Evolutionary conservation across 345 rosid species (phyloP), one percentile per base, ranked within the genome.

Genomic region (Salix purpurea): DNA sequence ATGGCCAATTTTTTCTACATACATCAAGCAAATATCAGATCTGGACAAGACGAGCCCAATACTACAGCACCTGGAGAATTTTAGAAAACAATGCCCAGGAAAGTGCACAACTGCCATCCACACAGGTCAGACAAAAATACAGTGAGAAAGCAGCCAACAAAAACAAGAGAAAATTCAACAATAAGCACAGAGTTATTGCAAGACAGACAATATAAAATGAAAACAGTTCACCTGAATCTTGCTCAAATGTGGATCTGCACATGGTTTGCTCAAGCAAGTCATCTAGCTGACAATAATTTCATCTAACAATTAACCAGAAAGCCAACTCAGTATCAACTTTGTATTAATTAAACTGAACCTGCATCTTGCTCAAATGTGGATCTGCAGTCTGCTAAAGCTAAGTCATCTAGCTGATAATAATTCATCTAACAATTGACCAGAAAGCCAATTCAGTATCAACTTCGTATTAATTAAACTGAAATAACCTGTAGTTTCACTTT

Each of bases 381-480:
- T 80, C 88, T 83, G 90, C 83, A 73, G 70, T 84, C 87, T 87
- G 89, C 89, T 89, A 84, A 85, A 86, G 87, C 91, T 34, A 92
- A 85, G 81, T 82, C 88, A 83, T 84, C 87, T 81, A 85, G 89
- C 85, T 80, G 90, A 86, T 78, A 85, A 83, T 78, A 80, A 44
- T 87, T 88, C 88, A 88, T 90, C 93, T 86, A 89, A 42, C 86
- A 90, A 84, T 74, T 81, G 88, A 86, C 83, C 89, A 89, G 81
- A 88, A 87, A 85, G 81, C 77, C 44, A 75, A 82, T 85, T 88
- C 77, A 86, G 89, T 70, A 79, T 77, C 79, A 82, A 80, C 69
- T 34, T 76, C 80, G 56, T 72, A 68, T 42, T 65, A 82, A 40
- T 68, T 23, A 65, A 77, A 82, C 66, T 44, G 52, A 72, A 13